Evolutionary conservation across 2,329 filamentous ascomycete species (phyloP).

Genomic region (Monosporascus sp.): DNA sequence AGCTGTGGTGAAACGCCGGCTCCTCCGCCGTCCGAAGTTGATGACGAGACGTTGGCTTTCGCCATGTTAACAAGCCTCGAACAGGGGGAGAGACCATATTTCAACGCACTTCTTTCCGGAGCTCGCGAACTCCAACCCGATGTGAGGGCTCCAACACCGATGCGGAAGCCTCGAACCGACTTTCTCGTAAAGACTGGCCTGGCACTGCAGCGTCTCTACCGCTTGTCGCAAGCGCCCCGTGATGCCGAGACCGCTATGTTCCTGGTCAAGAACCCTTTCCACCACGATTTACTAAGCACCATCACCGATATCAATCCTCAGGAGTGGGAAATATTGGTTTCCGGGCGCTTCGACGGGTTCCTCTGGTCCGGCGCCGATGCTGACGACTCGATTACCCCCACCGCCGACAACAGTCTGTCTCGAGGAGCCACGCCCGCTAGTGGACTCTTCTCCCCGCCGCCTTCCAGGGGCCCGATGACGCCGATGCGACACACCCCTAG

Average conservation of each 20-base stretch:
- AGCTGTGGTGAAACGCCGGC: conserved; percentile 69
- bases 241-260: conserved; percentile 85
- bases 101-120: conserved; percentile 71
- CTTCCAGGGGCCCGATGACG: conserved; percentile 36
- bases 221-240: conserved; percentile 65
- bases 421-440: conserved; percentile 50
- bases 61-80: conserved; percentile 87
- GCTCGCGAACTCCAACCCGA: conserved; percentile 51
- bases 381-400: conserved; percentile 38
- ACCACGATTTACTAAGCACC: conserved; percentile 83
- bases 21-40: conserved; percentile 79
- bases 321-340: conserved; percentile 96
- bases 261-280: conserved; percentile 72
- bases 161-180: conserved; percentile 61
- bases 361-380: conserved; percentile 83
- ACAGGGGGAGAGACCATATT: conserved; percentile 68
- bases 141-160: conserved; percentile 63
- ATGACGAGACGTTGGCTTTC: conserved; percentile 90
- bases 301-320: conserved; percentile 80
- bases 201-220: conserved; percentile 80
- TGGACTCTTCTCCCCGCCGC: conserved; percentile 36
- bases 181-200: conserved; percentile 70
- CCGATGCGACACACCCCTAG: conserved; percentile 37
- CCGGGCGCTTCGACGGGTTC: conserved; percentile 92
- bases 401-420: conserved; percentile 37